A percentile compares a stretch with the other conserved stretches of the same genome.
Evolutionary conservation across 2,329 filamentous ascomycete genomes (phyloP).

Genomic region (Pyrenophora seminiperda): DNA sequence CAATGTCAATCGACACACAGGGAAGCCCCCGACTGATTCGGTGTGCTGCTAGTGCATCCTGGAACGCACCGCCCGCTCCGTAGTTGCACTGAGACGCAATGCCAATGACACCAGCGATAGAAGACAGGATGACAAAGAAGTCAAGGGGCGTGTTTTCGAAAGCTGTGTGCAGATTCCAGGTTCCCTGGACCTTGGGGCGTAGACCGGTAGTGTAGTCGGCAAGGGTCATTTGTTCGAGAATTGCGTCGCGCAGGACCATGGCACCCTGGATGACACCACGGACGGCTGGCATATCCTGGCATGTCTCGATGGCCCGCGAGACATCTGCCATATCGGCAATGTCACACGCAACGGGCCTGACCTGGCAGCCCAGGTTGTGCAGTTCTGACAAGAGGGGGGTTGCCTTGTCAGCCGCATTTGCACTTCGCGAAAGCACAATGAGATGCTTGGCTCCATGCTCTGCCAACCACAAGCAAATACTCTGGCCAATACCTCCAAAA

Average conservation of each 20-base stretch:
- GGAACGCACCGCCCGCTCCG: slow-evolving; percentile 49
- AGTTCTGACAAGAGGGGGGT: slow-evolving; percentile 12
- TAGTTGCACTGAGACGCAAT: slow-evolving; percentile 53
- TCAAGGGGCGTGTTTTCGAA: slow-evolving; percentile 16
- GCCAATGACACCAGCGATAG: slow-evolving; percentile 27
- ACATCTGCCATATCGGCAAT: slow-evolving; percentile 14
- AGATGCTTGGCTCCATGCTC: slow-evolving; percentile 22
- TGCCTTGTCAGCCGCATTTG: slow-evolving; percentile 3
- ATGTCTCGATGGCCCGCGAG: slow-evolving; percentile 18
- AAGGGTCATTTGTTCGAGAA: slow-evolving; percentile 20
- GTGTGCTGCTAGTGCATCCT: slow-evolving; percentile 29
- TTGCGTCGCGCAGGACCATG: slow-evolving; percentile 19
- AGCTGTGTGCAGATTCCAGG: slow-evolving; percentile 30
- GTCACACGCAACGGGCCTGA: slow-evolving; percentile 7
- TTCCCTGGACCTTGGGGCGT: slow-evolving; percentile 25
- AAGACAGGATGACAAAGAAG: slow-evolving; percentile 39
- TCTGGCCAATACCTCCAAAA: slow-evolving; percentile 27
- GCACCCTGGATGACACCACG: slow-evolving; percentile 6
- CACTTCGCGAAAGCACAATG: slow-evolving; percentile 20
- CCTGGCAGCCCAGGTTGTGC: slow-evolving; percentile 12
- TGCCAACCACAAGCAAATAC: slow-evolving; percentile 25
- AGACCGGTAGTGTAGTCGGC: slow-evolving; percentile 17
- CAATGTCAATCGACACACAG: slow-evolving; percentile 57
- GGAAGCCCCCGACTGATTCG: slow-evolving; percentile 28
- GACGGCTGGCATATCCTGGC: neutral